A percentile compares a stretch with the other conserved stretches of the same genome.
These are phyloP conservation scores for Wickerhamomyces strasburgensis DNA, from an alignment of 805 yeast genomes.

Conservation along the genomic window DNA sequence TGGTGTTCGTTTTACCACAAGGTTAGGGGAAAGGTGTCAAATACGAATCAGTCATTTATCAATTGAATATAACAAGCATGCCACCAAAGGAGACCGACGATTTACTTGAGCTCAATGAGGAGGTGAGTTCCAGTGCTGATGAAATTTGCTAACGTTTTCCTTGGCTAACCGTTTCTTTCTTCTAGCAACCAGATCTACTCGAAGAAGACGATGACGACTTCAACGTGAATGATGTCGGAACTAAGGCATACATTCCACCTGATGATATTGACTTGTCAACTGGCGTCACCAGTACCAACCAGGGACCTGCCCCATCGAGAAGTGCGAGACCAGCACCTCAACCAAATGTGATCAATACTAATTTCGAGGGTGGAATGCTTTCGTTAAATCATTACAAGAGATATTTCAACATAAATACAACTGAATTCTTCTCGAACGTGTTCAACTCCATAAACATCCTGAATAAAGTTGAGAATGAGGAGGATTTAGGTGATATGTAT, in stretches of 20 bases:
- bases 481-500: slow-evolving; percentile 62
- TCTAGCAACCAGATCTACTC: too few relatives aligned
- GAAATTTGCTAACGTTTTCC: too few relatives aligned
- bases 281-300: slow-evolving; percentile 1
- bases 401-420: slow-evolving; percentile 66
- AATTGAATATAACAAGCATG: neutral
- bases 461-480: slow-evolving; percentile 33
- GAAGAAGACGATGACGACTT: slow-evolving; percentile 5
- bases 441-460: slow-evolving; percentile 54
- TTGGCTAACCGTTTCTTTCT: too few relatives aligned
- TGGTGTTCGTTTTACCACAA: too few relatives aligned
- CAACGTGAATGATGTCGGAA: slow-evolving; percentile 16
- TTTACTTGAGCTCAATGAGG: slow-evolving; percentile 12
- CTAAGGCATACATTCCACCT: slow-evolving; percentile 31
- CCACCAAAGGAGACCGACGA: slow-evolving; percentile 2
- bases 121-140: too few relatives aligned
- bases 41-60: neutral
- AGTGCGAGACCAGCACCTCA: neutral
- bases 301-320: neutral
- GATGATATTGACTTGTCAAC: slow-evolving; percentile 21
- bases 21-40: neutral
- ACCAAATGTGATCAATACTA: slow-evolving; percentile 12
- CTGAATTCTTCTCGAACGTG: slow-evolving; percentile 52
- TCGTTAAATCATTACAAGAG: slow-evolving; percentile 56
- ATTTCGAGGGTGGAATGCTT: slow-evolving; percentile 42